phyloP scores from a whole-genome alignment of 1,284 basidiomycete species.

The Pyrrhoderma lamaoense region DNA sequence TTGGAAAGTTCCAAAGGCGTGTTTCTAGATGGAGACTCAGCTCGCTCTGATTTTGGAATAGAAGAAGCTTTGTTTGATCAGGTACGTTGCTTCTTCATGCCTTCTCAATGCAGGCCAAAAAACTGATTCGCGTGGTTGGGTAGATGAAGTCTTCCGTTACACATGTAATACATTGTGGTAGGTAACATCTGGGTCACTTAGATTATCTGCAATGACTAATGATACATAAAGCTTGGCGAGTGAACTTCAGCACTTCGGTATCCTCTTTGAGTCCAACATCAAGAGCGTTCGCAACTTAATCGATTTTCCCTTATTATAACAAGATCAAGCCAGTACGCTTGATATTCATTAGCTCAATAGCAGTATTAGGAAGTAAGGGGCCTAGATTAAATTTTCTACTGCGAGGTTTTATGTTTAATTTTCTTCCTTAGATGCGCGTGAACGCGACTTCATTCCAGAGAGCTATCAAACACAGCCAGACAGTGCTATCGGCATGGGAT shows the following conservation, averaged over 20 bases:
- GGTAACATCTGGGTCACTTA: background rate
- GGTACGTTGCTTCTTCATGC: slow-evolving; percentile 3
- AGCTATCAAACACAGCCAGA: too few relatives aligned
- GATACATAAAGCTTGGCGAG: slow-evolving; percentile 32
- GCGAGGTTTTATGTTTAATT: slow-evolving; percentile 6
- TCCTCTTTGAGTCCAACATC: slow-evolving; percentile 31
- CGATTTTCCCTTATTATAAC: slow-evolving; percentile 32
- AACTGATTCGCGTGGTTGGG: too few relatives aligned
- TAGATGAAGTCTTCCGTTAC: slow-evolving; percentile 23
- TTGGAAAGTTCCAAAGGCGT: slow-evolving; percentile 20
- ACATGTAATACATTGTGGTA: slow-evolving; percentile 31
- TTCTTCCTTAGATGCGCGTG: too few relatives aligned
- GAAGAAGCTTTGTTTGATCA: background rate
- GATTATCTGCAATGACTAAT: background rate
- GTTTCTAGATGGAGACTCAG: slow-evolving; percentile 24
- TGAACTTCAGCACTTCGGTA: slow-evolving; percentile 36
- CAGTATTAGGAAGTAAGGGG: slow-evolving; percentile 26
- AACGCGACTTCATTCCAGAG: too few relatives aligned
- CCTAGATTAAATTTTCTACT: slow-evolving; percentile 56
- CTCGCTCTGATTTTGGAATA: slow-evolving; percentile 7
- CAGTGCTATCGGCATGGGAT: slow-evolving; percentile 30
- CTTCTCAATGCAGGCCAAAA: background rate
- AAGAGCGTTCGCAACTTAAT: slow-evolving; percentile 33
- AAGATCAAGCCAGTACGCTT: slow-evolving; percentile 14
- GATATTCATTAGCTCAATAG: slow-evolving; percentile 21